Conservation (phyloP, 1,284 basidiomycete species). For the Papiliotrema flavescens region DNA sequence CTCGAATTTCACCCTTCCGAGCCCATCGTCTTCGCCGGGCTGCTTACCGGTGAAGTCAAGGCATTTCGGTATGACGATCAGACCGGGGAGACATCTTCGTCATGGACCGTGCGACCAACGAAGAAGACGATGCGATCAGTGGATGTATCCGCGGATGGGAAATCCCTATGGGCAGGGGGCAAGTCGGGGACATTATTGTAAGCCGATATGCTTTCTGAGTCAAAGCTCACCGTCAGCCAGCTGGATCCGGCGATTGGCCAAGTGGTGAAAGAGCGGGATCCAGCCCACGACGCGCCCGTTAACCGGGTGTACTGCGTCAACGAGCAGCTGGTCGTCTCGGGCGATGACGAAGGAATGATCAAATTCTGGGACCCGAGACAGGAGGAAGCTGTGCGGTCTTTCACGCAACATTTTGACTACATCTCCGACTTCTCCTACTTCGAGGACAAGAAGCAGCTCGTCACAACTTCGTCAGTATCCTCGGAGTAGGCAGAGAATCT, state of each 20-base stretch:
- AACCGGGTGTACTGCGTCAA: constrained; percentile 72
- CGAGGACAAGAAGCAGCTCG: constrained; percentile 75
- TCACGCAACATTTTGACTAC: constrained; percentile 90
- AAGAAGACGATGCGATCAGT: constrained; percentile 71
- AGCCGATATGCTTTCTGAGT: constrained; percentile 41
- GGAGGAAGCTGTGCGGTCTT: constrained; percentile 61
- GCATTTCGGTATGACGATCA: constrained; percentile 68
- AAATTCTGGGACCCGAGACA: constrained; percentile 89
- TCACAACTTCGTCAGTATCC: constrained; percentile 68
- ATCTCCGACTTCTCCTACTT: constrained; percentile 90
- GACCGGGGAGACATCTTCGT: constrained; percentile 41
- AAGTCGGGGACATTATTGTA: constrained; percentile 78
- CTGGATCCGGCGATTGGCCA: constrained; percentile 55
- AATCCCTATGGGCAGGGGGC: constrained; percentile 69
- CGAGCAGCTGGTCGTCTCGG: constrained; percentile 70
- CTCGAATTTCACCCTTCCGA: constrained; percentile 75
- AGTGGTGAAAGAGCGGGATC: constrained; percentile 59
- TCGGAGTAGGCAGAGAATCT: neutral
- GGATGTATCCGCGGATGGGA: constrained; percentile 62
- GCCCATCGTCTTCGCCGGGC: constrained; percentile 67
- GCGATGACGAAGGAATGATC: constrained; percentile 90
- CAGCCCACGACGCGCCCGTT: constrained; percentile 59
- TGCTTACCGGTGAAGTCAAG: constrained; percentile 78
- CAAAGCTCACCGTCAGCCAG: constrained; percentile 16
- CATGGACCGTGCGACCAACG: constrained; percentile 43